Evolutionary conservation across 495 filamentous ascomycete genomes (phyloP).

Genomic region (Aspergillus bridgeri): DNA sequence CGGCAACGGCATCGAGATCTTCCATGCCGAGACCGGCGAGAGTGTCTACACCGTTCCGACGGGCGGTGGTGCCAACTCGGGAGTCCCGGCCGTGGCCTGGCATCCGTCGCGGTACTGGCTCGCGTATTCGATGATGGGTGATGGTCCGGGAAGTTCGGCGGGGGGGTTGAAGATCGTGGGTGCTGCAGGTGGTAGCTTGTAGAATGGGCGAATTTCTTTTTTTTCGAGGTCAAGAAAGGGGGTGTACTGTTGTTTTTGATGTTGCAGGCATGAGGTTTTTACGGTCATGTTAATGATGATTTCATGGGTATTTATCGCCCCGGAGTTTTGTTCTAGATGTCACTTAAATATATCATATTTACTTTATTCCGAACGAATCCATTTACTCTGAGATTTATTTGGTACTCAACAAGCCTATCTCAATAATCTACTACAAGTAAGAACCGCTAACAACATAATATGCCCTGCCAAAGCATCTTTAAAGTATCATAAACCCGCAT

Average conservation of each 20-base stretch:
- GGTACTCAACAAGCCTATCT: background rate
- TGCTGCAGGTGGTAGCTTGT: constrained; percentile 45
- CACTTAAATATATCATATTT: background rate
- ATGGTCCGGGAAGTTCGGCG: constrained; percentile 67
- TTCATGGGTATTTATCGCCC: background rate
- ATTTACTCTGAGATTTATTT: background rate
- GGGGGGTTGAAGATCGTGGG: constrained; percentile 82
- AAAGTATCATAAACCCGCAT: background rate
- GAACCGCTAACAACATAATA: background rate
- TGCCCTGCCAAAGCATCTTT: too few species aligned
- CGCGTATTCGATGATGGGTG: constrained; percentile 81
- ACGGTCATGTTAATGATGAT: background rate
- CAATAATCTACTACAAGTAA: background rate
- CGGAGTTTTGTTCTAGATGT: background rate
- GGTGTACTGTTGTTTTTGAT: background rate
- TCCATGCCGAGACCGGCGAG: constrained; percentile 86
- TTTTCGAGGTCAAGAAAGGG: background rate
- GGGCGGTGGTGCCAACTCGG: constrained; percentile 43
- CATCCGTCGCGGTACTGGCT: constrained; percentile 86
- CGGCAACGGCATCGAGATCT: constrained; percentile 61
- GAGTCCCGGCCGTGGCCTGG: constrained; percentile 72
- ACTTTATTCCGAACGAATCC: background rate
- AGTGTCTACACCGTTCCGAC: constrained; percentile 76
- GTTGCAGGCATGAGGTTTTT: background rate
- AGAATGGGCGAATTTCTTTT: background rate